A percentile compares a stretch with the other conserved stretches of the same genome.
phyloP scores from a whole-genome alignment of 78 protist genomes.

The Dictyostelium citrinum region DNA sequence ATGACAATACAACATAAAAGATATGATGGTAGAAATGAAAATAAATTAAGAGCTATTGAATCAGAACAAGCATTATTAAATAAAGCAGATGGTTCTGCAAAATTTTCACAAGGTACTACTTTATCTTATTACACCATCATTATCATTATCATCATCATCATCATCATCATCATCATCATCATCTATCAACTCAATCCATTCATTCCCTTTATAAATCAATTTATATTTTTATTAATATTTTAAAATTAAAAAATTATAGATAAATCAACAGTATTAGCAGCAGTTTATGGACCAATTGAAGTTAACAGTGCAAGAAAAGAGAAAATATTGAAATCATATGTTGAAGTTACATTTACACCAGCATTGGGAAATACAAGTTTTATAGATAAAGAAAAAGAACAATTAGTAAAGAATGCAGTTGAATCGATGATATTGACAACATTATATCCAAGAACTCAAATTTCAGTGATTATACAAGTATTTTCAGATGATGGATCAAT shows the following conservation, averaged over 20 bases:
- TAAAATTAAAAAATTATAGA: background rate
- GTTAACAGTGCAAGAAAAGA: constrained; percentile 55
- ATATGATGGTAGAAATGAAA: constrained; percentile 42
- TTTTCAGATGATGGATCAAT: constrained; percentile 74
- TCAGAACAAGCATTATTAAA: constrained; percentile 69
- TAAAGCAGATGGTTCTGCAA: constrained; percentile 79
- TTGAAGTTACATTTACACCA: constrained; percentile 61
- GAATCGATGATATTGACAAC: constrained; percentile 67
- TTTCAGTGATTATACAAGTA: constrained; percentile 50
- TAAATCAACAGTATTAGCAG: constrained; percentile 63
- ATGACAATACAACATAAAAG: background rate
- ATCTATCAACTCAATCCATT: no score
- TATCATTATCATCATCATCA: no score
- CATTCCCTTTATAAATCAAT: no score
- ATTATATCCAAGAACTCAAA: constrained; percentile 74
- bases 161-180: no score
- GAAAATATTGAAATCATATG: constrained; percentile 61
- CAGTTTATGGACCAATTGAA: constrained; percentile 81
- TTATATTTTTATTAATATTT: no score
- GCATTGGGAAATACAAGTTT: constrained; percentile 20
- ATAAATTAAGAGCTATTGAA: constrained; percentile 55
- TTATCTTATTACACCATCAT: no score
- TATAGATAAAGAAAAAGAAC: constrained; percentile 54
- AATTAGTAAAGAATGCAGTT: constrained; percentile 51
- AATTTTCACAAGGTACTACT: constrained; percentile 58